Conservation (phyloP, 805 yeast genomes). For the Hanseniaspora meyeri region DNA sequence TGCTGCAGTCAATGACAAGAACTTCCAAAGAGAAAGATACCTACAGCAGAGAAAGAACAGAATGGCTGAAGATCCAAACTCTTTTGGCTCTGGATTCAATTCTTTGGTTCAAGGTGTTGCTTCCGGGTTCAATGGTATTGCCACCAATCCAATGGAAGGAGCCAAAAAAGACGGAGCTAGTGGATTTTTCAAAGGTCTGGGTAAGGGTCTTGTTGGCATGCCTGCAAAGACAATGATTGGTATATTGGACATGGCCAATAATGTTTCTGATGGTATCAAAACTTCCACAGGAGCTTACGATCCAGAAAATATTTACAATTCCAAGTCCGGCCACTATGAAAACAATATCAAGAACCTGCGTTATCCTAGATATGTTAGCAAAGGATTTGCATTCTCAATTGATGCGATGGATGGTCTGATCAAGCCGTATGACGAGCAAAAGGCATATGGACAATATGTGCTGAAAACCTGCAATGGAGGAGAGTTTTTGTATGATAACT, state of each 20-base stretch:
- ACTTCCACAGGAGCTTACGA: constrained; percentile 47
- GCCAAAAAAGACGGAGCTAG: constrained; percentile 78
- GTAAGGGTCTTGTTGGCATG: constrained; percentile 86
- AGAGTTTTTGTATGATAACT: constrained; percentile 52
- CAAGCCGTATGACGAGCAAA: constrained; percentile 64
- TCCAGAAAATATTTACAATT: background rate
- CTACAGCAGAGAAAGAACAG: constrained; percentile 61
- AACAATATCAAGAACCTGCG: constrained; percentile 69
- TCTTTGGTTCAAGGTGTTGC: constrained; percentile 78
- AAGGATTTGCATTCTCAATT: constrained; percentile 6
- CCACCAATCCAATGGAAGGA: constrained; percentile 81
- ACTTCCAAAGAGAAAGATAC: constrained; percentile 72
- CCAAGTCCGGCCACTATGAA: constrained; percentile 21
- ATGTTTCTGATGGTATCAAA: constrained; percentile 84
- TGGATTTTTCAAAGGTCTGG: constrained; percentile 88
- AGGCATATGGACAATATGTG: constrained; percentile 92
- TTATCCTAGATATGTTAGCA: constrained; percentile 61
- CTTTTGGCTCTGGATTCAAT: constrained; percentile 73
- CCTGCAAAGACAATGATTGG: constrained; percentile 98
- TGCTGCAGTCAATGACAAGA: constrained; percentile 74
- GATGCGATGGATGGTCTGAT: constrained; percentile 48
- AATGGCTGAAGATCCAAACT: constrained; percentile 75
- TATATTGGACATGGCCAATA: constrained; percentile 78
- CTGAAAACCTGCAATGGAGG: constrained; percentile 77
- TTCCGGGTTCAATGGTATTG: constrained; percentile 82